phyloP scores from a whole-genome alignment of 2,329 filamentous ascomycete genomes.

The Penicillium hordei region DNA sequence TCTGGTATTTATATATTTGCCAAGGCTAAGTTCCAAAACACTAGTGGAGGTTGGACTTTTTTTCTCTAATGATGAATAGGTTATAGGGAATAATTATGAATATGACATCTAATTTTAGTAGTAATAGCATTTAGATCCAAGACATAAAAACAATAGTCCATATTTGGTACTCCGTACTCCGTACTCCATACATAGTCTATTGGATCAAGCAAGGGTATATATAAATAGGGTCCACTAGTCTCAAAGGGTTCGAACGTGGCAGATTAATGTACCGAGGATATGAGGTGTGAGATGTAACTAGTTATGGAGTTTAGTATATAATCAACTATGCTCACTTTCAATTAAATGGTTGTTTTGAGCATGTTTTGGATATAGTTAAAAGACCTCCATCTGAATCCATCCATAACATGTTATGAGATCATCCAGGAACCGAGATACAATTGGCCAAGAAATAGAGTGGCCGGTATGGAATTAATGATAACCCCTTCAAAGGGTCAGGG shows the following conservation, averaged over 20 bases:
- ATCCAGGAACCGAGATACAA: slow-evolving; percentile 4
- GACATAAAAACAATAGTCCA: neutral
- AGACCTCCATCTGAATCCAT: neutral
- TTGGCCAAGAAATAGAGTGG: slow-evolving; percentile 13
- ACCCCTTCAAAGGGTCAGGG: slow-evolving; percentile 5
- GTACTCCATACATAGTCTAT: neutral
- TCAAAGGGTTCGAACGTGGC: neutral
- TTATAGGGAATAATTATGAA: neutral
- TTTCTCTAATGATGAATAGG: no score
- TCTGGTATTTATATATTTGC: neutral
- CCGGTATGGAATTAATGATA: slow-evolving; percentile 12
- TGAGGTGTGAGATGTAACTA: neutral
- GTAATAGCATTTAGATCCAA: neutral
- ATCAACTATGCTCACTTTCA: neutral
- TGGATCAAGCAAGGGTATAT: slow-evolving; percentile 5
- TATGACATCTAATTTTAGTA: neutral
- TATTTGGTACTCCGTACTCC: neutral
- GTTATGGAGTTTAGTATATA: neutral
- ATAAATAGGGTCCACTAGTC: slow-evolving; percentile 7
- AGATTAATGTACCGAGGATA: neutral
- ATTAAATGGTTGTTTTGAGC: neutral
- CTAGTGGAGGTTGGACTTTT: neutral
- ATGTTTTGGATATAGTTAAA: neutral
- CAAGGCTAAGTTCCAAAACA: neutral
- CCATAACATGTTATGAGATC: neutral